Evolutionary conservation across 371 early-diverging fungal genomes (phyloP), one percentile per base, ranked within the genome.

Genomic region (Syncephalastrum racemosum): DNA sequence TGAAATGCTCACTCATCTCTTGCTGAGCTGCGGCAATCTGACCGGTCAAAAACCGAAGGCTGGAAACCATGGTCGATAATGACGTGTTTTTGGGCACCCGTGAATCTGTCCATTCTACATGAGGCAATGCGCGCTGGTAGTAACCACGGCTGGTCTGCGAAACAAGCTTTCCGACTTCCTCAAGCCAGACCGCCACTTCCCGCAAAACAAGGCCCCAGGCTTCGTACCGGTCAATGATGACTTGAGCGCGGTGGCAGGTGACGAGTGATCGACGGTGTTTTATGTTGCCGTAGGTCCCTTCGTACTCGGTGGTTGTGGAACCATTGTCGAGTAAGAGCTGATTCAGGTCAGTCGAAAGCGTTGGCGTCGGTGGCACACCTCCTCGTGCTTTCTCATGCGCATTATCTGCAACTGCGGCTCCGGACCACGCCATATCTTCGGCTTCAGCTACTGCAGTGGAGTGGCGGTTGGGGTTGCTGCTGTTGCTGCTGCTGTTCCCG

Each of bases 21-120:
- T 68, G 62, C n/a, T 75, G 71, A 1, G 58, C 59, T n/a, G 63
- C 62, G 3, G 67, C 64, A 0, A 66, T 47, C 18, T 66, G 66
- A 31, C 58, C 56, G 0, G 66, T 68, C 4, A 70, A 18, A 7
- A 56, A 47, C n/a, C 66, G 59, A 24, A 76, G 42, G 12, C 72
- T 64, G 36, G 36, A 31, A 12, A 31, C 36, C 54, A 50, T 2
- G 20, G 19, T 44, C 20, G 20, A 41, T 18, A 46, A 22, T 12
- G 16, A 2, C 12, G 39, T 19, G 20, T 16, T 15, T 3, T 39
- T 16, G 22, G 41, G 22, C 4, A 53, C 7, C 20, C 52, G 5
- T 31, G 47, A 6, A 43, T 43, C 51, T 14, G 40, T 48, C 56
- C 62, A 58, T 22, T 55, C 56, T 22, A 74, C 54, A 36, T 64